Evolutionary conservation across 2,329 filamentous ascomycete genomes (phyloP).

Genomic region (Colletotrichum sp.): DNA sequence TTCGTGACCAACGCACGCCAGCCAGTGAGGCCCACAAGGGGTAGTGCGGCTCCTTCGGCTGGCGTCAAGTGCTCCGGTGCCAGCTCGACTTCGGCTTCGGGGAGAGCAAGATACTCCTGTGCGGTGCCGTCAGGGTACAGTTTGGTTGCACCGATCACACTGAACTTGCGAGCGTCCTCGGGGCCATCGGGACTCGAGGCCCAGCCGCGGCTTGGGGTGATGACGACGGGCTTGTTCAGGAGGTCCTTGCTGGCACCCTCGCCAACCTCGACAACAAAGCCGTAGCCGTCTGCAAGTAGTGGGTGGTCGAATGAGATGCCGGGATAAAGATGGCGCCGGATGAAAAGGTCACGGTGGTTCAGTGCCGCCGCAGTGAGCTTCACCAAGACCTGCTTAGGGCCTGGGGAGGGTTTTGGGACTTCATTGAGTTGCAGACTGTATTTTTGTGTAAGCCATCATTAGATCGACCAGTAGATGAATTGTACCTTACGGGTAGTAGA

Average conservation of each 20-base stretch:
- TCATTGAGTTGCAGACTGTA: constrained; percentile 63
- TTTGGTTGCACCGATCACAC: constrained; percentile 73
- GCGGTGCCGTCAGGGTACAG: constrained; percentile 71
- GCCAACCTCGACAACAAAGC: constrained; percentile 72
- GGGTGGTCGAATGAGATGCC: constrained; percentile 80
- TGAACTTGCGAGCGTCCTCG: constrained; percentile 64
- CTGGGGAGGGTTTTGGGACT: constrained; percentile 66
- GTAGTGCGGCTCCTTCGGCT: constrained; percentile 81
- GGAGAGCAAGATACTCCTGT: constrained; percentile 74
- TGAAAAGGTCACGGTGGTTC: constrained; percentile 95
- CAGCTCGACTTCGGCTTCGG: constrained; percentile 75
- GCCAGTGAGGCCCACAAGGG: constrained; percentile 83
- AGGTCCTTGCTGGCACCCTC: constrained; percentile 45
- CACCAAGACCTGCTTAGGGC: constrained; percentile 73
- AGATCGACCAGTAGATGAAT: background rate
- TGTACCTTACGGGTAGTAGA: constrained; percentile 75
- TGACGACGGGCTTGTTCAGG: constrained; percentile 72
- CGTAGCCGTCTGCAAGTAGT: constrained; percentile 82
- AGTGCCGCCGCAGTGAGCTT: constrained; percentile 80
- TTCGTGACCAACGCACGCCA: constrained; percentile 89
- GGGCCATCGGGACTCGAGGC: constrained; percentile 72
- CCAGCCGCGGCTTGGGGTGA: constrained; percentile 84
- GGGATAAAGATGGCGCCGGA: constrained; percentile 91
- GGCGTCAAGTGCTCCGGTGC: constrained; percentile 75
- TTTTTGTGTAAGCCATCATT: background rate